Evolutionary conservation across 2,329 filamentous ascomycete species (phyloP), one percentile per base, ranked within the genome.

Genomic region (Ploettnerulaceae sp.): DNA sequence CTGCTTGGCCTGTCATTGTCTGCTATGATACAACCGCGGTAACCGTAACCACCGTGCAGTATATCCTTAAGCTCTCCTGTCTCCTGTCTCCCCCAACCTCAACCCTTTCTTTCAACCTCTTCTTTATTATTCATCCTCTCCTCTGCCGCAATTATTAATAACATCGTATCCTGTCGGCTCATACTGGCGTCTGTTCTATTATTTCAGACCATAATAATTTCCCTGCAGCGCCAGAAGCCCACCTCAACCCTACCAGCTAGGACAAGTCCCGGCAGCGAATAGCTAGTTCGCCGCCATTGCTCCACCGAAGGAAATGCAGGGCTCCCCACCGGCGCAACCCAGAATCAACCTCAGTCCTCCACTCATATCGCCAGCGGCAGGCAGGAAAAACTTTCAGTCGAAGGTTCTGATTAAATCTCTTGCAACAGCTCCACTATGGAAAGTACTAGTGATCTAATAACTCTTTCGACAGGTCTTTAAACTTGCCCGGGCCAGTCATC

Each of bases 321-420:
- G 9, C 29, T 21, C 25, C 24, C 40, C 36, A 39, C 26, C n/a
- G n/a, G 25, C 24, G n/a, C 46, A 51, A 55, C 51, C 52, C 47
- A 54, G 54, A 57, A 45, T 57, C 45, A 39, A 57, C 54, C 28
- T 52, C 51, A 36, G 37, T 46, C n/a, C 21, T 29, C 32, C 45
- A 18, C 45, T 41, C 35, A 47, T 28, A 11, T 33, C 25, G 31
- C 42, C 42, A 29, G 17, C 15, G 22, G 14, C 21, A 12, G n/a
- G 24, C 9, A 21, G 22, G 29, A 17, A 29, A 22, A 14, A 14
- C 37, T 22, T 28, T 31, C 7, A 22, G 25, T 17, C 40, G 26
- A 18, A 31, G 22, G 26, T 42, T 25, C 33, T 28, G 25, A 7
- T 25, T 31, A 37, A 41, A 26, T 35, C 29, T 41, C 24, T 34